Percentiles rank a stretch among this genome's conserved stretches.
These are phyloP conservation scores for Colletotrichum gloeosporioides DNA, from an alignment of 2,329 filamentous ascomycete species.

Conservation along the genomic window DNA sequence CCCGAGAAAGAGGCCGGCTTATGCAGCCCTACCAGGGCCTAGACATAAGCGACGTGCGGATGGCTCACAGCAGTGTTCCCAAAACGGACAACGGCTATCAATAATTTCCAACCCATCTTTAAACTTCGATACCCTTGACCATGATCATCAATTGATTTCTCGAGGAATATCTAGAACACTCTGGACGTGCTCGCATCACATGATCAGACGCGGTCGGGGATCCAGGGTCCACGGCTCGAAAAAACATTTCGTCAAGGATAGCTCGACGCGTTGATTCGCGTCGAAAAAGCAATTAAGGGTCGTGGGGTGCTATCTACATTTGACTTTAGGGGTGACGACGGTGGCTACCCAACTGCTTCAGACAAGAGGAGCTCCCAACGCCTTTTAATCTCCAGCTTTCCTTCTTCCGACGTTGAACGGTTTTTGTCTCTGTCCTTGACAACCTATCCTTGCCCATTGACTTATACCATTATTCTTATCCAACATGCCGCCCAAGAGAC, in stretches of 20 bases:
- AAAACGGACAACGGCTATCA: background rate
- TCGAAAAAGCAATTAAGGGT: background rate
- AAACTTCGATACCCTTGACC: background rate
- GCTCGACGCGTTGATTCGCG: background rate
- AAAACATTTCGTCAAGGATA: constrained; percentile 2
- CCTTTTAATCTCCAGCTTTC: background rate
- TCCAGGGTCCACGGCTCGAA: background rate
- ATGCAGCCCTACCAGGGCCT: background rate
- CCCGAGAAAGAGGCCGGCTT: background rate
- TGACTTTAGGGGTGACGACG: background rate
- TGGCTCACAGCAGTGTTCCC: background rate
- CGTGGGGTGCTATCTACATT: background rate
- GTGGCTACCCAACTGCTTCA: background rate
- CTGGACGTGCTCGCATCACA: background rate
- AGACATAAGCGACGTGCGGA: background rate
- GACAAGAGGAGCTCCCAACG: background rate
- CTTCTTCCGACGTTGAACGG: too few relatives aligned
- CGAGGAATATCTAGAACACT: background rate
- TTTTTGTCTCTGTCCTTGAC: background rate
- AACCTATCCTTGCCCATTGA: background rate
- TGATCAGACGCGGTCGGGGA: background rate
- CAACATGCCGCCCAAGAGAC: constrained; percentile 5
- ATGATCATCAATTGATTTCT: background rate
- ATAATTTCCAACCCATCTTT: background rate
- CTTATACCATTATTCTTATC: background rate